phyloP scores from a whole-genome alignment of 495 filamentous ascomycete genomes.

The Penicillium arizonense region DNA sequence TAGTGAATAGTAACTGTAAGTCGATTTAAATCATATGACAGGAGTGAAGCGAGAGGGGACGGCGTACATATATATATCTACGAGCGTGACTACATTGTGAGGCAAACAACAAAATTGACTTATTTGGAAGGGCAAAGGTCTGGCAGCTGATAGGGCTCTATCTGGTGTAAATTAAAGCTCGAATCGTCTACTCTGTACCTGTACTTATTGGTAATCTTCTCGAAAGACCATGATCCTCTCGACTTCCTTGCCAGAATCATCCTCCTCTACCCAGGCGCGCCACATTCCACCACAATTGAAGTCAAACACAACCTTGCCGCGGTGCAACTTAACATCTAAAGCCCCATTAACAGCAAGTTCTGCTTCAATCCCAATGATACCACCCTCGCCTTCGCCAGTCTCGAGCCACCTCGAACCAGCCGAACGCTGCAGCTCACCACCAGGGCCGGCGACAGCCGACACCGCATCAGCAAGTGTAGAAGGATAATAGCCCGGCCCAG shows the following conservation, averaged over 20 bases:
- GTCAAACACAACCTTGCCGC: conserved; percentile 62
- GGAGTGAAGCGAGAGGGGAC: too few relatives aligned
- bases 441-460: conserved; percentile 61
- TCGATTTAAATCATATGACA: too few relatives aligned
- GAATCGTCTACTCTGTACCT: too few relatives aligned
- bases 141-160: too few relatives aligned
- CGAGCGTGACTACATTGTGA: too few relatives aligned
- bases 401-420: conserved; percentile 74
- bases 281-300: conserved; percentile 94
- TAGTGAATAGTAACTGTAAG: too few relatives aligned
- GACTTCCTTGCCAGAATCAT: conserved; percentile 53
- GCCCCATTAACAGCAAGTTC: conserved; percentile 27
- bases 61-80: too few relatives aligned
- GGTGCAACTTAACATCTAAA: conserved; percentile 24
- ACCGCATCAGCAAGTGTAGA: conserved; percentile 48
- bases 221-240: conserved; percentile 64
- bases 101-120: too few relatives aligned
- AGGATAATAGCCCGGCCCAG: conserved; percentile 26
- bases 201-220: conserved; percentile 33
- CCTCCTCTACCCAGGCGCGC: conserved; percentile 74
- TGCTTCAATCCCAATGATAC: conserved; percentile 83
- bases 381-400: conserved; percentile 79
- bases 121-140: too few relatives aligned
- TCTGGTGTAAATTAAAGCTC: too few relatives aligned
- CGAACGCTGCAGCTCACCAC: conserved; percentile 72